These are phyloP conservation scores for Neofusicoccum ribis DNA, from an alignment of 2,329 filamentous ascomycete species.

Conservation along the genomic window DNA sequence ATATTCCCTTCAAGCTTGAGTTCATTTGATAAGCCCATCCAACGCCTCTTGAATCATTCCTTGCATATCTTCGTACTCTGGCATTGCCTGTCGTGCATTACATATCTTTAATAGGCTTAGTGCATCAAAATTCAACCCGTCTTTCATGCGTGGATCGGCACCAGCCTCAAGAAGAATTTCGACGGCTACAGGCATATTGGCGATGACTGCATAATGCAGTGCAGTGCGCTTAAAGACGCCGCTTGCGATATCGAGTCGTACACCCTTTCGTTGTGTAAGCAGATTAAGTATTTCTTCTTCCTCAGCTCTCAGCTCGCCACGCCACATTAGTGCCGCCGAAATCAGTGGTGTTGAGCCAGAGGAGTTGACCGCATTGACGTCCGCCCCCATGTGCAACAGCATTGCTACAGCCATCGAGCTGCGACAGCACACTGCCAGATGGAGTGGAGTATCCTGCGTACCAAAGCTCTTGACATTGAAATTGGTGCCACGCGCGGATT, in stretches of 20 bases:
- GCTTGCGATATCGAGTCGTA: background rate
- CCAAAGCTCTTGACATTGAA: slow-evolving; percentile 4
- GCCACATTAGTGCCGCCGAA: background rate
- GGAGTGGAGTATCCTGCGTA: slow-evolving; percentile 17
- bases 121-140: too few relatives aligned
- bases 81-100: too few relatives aligned
- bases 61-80: too few relatives aligned
- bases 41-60: too few relatives aligned
- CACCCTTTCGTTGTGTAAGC: background rate
- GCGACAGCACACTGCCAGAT: slow-evolving; percentile 10
- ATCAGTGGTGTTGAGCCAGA: slow-evolving; percentile 13
- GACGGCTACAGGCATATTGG: background rate
- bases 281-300: background rate
- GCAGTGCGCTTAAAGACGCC: background rate
- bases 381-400: slow-evolving; percentile 16
- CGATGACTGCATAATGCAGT: background rate
- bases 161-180: background rate
- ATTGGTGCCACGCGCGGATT: background rate
- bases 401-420: slow-evolving; percentile 8
- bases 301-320: background rate
- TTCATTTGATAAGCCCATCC: too few relatives aligned
- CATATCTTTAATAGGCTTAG: too few relatives aligned
- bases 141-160: background rate
- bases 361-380: slow-evolving; percentile 18
- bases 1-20: too few relatives aligned